Base-by-base conservation (phyloP, 202 grass and related monocot genomes). In the Setaria viridis region DNA sequence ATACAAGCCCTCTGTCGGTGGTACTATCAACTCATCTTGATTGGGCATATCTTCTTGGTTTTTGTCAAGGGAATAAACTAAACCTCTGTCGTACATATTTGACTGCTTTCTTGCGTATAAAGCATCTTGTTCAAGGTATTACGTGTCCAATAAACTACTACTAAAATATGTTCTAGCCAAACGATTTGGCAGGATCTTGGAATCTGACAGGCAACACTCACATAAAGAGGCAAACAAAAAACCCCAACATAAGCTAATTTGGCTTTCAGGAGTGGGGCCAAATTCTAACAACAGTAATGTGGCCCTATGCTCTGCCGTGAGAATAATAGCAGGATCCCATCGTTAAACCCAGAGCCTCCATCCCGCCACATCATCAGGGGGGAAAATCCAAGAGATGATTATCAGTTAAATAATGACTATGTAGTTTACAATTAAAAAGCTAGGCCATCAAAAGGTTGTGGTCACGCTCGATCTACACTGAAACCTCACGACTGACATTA, bases 161-260 rank as follows among this genome's bases (percentile, higher is more conserved):
- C 32, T 41, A 82, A 77, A 82, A 77, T 20, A 69, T 6, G 4
- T 41, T 63, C 43, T 72, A 53, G 8, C 30, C 54, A 50, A 70
- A 53, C 53, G 35, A 62, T 87, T 70, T 77, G 63, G 32, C 42
- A 68, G 48, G 74, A 65, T 73, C 58, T 71, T 6, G 19, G 37
- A 76, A 50, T 57, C 67, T 70, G 51, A 49, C 17, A 85, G 17
- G 19, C 13, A 79, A 13, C 42, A 42, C 6, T 53, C 0, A 14
- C 13, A 62, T 32, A 53, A 70, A 62, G 32, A 62, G 76, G 64
- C 30, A 46, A 72, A 63, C 19, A 9, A 53, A 78, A 3, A 48
- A 25, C 25, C n/a, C 4, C 2, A 9, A 42, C 15, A 70, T 54
- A 66, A 51, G 33, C 42, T 43, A 87, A 77, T 7, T 70, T 53